phyloP scores from a whole-genome alignment of 2,329 filamentous ascomycete genomes.

The Reticulascus tulasneorum region DNA sequence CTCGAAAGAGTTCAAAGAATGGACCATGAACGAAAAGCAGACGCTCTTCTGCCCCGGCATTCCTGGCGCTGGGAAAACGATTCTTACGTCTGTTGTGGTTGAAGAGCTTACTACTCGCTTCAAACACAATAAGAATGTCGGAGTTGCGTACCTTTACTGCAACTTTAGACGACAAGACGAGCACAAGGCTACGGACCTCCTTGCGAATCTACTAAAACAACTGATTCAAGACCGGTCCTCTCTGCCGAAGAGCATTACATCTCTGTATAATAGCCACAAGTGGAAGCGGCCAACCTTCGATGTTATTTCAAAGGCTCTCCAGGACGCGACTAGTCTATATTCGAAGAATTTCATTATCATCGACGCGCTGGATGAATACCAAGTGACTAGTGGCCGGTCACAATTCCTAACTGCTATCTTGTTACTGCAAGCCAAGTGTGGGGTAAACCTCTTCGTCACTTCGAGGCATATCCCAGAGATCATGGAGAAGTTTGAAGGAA shows the following conservation, averaged over 20 bases:
- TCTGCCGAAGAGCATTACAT: slow-evolving; percentile 16
- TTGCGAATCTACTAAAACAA: slow-evolving; percentile 28
- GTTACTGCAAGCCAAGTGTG: background rate
- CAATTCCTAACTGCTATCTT: background rate
- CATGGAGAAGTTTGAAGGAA: background rate
- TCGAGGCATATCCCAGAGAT: fast-evolving
- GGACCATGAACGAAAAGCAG: slow-evolving; percentile 17
- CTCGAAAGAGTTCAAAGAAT: slow-evolving; percentile 24
- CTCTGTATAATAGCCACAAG: background rate
- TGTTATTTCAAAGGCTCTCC: fast-evolving
- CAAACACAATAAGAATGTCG: background rate
- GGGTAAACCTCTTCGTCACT: background rate
- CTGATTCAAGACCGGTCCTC: slow-evolving; percentile 17
- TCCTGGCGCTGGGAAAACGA: slow-evolving; percentile 40
- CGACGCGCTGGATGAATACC: background rate
- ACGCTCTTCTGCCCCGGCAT: slow-evolving; percentile 41
- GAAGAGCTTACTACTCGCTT: slow-evolving; percentile 15
- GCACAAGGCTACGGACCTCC: slow-evolving; percentile 19
- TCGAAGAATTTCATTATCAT: background rate
- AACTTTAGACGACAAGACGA: slow-evolving; percentile 22
- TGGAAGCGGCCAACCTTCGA: fast-evolving
- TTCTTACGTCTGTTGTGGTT: slow-evolving; percentile 16
- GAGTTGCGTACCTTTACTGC: slow-evolving; percentile 28
- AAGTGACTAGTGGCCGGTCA: fast-evolving
- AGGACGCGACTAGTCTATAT: fast-evolving